These are phyloP conservation scores for Metschnikowia dekortorum DNA, from an alignment of 805 yeast species.

Conservation along the genomic window DNA sequence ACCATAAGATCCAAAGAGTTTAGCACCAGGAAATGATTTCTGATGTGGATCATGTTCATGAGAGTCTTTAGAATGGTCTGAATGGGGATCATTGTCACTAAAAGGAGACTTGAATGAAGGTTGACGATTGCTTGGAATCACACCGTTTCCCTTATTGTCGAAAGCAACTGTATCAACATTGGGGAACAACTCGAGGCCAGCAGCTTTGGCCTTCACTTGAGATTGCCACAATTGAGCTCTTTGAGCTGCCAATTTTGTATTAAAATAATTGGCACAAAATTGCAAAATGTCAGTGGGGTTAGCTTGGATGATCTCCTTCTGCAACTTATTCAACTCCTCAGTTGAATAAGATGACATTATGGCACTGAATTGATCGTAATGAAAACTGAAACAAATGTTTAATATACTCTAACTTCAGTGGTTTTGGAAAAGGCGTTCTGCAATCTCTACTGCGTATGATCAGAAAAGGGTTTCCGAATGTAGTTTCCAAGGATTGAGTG, in stretches of 20 bases:
- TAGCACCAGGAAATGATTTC: conserved; percentile 5
- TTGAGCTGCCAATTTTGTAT: conserved; percentile 55
- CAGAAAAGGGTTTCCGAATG: neutral
- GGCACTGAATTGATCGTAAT: neutral
- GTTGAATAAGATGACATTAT: conserved; percentile 16
- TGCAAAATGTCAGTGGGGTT: conserved; percentile 69
- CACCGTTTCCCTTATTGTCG: conserved; percentile 26
- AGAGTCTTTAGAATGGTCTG: conserved; percentile 37
- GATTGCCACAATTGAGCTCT: conserved; percentile 50
- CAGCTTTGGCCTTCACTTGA: conserved; percentile 44
- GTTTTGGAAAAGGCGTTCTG: neutral
- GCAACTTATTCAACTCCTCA: conserved; percentile 60
- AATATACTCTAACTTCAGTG: neutral
- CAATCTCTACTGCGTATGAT: neutral
- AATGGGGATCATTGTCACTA: conserved; percentile 60
- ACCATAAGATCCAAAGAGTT: conserved; percentile 17
- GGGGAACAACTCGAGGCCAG: conserved; percentile 48
- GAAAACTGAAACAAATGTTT: neutral
- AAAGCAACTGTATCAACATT: conserved; percentile 31
- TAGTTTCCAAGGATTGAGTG: neutral
- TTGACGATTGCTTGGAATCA: conserved; percentile 28
- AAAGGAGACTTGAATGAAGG: conserved; percentile 60
- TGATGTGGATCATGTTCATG: conserved; percentile 4
- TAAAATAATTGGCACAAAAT: conserved; percentile 72
- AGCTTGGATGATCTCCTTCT: conserved; percentile 45